Evolutionary conservation across 805 yeast genomes (phyloP).

Genomic region (Candida pseudoglaebosa): DNA sequence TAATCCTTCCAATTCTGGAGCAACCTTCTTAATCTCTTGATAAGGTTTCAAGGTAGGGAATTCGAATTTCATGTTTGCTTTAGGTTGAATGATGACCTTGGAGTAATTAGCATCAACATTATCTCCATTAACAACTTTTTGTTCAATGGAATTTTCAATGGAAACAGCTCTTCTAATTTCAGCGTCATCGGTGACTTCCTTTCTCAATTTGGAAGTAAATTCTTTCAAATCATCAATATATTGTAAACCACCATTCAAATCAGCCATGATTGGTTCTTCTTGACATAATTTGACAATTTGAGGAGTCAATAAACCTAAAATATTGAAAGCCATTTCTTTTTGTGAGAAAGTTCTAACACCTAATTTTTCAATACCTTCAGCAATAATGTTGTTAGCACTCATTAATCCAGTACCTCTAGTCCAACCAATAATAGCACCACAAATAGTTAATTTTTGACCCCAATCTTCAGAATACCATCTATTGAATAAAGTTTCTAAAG

Average conservation of each 20-base stretch:
- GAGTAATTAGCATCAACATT: conserved; percentile 82
- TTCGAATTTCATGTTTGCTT: conserved; percentile 89
- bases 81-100: conserved; percentile 77
- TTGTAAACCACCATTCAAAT: conserved; percentile 98
- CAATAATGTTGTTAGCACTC: conserved; percentile 95
- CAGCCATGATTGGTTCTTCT: conserved; percentile 94
- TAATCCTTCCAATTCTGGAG: conserved; percentile 83
- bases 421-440: conserved; percentile 99
- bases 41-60: conserved; percentile 87
- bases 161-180: conserved; percentile 95
- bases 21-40: conserved; percentile 60
- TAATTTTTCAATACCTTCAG: conserved; percentile 92
- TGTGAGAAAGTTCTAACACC: conserved; percentile 99
- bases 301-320: conserved; percentile 89
- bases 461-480: conserved; percentile 99
- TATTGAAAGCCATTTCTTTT: conserved; percentile 98
- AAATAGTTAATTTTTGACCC: conserved; percentile 88
- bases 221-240: conserved; percentile 88
- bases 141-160: conserved; percentile 87
- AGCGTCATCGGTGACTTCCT: conserved; percentile 71
- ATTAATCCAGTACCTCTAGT: conserved; percentile 99
- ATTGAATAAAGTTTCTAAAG: conserved; percentile 94
- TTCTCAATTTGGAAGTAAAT: conserved; percentile 74
- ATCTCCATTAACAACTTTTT: conserved; percentile 79
- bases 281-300: conserved; percentile 83